These are phyloP conservation scores for Petunia secreta DNA, from an alignment of 257 asterid species.

Conservation along the genomic window DNA sequence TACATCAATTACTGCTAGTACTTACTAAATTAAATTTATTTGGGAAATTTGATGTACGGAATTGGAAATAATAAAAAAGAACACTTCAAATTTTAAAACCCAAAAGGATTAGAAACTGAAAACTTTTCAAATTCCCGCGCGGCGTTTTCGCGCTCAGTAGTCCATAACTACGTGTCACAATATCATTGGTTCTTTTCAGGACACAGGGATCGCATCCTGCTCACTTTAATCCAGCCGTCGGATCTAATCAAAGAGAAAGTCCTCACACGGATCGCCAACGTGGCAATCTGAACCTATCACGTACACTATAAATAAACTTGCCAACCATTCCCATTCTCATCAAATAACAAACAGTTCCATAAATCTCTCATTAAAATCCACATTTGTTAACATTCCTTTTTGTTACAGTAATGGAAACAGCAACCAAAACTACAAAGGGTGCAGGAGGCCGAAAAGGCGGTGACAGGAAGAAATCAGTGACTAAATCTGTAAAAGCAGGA, in stretches of 20 bases:
- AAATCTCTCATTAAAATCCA: background rate
- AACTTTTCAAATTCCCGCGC: no score
- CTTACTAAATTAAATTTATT: no score
- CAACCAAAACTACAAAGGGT: conserved; percentile 29
- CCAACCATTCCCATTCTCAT: background rate
- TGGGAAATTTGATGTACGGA: no score
- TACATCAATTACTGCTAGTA: no score
- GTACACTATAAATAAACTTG: background rate
- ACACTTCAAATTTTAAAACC: no score
- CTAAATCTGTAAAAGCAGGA: conserved; percentile 53
- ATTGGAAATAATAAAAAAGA: no score
- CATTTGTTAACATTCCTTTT: no score
- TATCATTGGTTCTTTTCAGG: no score
- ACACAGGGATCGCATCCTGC: no score
- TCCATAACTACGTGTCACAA: no score
- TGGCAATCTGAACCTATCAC: conserved; percentile 20
- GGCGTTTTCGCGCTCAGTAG: no score
- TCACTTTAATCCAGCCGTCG: background rate
- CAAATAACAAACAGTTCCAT: background rate
- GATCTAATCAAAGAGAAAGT: background rate
- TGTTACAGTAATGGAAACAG: background rate
- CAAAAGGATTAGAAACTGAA: no score
- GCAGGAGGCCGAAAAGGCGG: conserved; percentile 47
- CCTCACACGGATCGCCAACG: conserved; percentile 33
- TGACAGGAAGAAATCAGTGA: conserved; percentile 48